Conservation (phyloP, 2,329 filamentous ascomycete species). For the Aureobasidium lini region DNA sequence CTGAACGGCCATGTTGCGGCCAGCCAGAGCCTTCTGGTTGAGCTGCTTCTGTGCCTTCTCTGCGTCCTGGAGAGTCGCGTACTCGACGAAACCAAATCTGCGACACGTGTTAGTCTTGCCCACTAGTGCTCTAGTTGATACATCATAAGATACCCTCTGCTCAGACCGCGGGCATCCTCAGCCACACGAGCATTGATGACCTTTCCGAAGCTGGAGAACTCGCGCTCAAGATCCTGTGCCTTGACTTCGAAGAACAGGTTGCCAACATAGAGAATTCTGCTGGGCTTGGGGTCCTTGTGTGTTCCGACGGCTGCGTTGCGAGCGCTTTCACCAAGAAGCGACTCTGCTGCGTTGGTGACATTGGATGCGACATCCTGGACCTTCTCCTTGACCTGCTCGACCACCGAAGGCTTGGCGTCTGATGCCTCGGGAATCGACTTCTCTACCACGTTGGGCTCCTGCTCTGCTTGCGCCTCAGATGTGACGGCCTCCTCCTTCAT, state of each 20-base stretch:
- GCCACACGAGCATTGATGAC: slow-evolving; percentile 49
- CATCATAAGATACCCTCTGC: slow-evolving; percentile 53
- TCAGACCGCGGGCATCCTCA: slow-evolving; percentile 54
- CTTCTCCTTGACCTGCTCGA: slow-evolving; percentile 16
- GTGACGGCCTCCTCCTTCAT: slow-evolving; percentile 21
- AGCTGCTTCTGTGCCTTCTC: slow-evolving; percentile 49
- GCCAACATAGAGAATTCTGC: slow-evolving; percentile 54
- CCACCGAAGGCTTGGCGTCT: neutral
- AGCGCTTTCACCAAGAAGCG: slow-evolving; percentile 16
- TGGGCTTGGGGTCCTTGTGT: slow-evolving; percentile 21
- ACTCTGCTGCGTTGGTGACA: slow-evolving; percentile 18
- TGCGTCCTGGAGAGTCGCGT: slow-evolving; percentile 47
- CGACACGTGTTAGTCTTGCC: slow-evolving; percentile 1
- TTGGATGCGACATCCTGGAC: slow-evolving; percentile 13
- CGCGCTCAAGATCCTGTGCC: slow-evolving; percentile 50
- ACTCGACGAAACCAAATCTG: slow-evolving; percentile 62
- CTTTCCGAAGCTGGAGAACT: slow-evolving; percentile 53
- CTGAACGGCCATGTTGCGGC: slow-evolving; percentile 56
- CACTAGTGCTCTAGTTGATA: too few species aligned
- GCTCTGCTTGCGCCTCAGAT: slow-evolving; percentile 5
- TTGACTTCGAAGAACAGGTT: slow-evolving; percentile 65
- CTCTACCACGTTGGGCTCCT: slow-evolving; percentile 18
- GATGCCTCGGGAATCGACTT: slow-evolving; percentile 15
- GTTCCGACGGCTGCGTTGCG: slow-evolving; percentile 19
- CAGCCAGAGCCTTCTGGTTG: slow-evolving; percentile 55